A percentile compares a stretch with the other conserved stretches of the same genome.
phyloP scores from a whole-genome alignment of 768 basidiomycete genomes.

The Piloderma croceum region DNA sequence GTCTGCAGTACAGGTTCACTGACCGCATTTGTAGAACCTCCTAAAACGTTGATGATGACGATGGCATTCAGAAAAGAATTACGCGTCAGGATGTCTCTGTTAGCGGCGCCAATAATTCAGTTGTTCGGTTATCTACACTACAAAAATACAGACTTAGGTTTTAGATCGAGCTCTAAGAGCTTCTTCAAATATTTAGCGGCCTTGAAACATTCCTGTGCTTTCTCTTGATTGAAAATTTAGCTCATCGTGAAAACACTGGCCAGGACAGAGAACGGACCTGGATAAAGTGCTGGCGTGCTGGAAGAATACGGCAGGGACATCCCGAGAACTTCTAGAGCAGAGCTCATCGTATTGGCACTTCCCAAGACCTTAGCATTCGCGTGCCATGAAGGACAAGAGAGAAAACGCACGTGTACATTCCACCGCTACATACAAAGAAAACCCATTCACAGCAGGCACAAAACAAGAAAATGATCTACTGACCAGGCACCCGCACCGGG shows the following conservation, averaged over 20 bases:
- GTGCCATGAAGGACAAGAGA: not conserved
- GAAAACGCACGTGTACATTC: conserved; percentile 70
- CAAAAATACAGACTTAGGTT: conserved; percentile 50
- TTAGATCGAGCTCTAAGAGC: conserved; percentile 71
- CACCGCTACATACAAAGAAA: conserved; percentile 54
- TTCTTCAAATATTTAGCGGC: conserved; percentile 74
- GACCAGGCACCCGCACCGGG: conserved; percentile 56
- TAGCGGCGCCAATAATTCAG: not conserved
- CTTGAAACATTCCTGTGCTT: conserved; percentile 74
- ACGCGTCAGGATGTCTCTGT: conserved; percentile 60
- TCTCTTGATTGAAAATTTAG: conserved; percentile 41
- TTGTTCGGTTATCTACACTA: not conserved
- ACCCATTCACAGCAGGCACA: not conserved
- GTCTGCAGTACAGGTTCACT: no score
- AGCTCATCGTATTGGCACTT: conserved; percentile 86
- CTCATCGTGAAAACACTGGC: not conserved
- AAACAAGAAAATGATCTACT: not conserved
- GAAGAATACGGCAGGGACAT: conserved; percentile 83
- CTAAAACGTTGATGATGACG: conserved; percentile 69
- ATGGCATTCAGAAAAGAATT: conserved; percentile 81
- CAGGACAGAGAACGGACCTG: conserved; percentile 36
- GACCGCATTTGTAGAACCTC: conserved; percentile 86
- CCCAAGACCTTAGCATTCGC: not conserved
- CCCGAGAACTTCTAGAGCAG: conserved; percentile 76
- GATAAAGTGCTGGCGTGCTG: conserved; percentile 68